These are phyloP conservation scores for Colletotrichum brevisporum DNA, from an alignment of 2,329 filamentous ascomycete genomes.

Conservation along the genomic window DNA sequence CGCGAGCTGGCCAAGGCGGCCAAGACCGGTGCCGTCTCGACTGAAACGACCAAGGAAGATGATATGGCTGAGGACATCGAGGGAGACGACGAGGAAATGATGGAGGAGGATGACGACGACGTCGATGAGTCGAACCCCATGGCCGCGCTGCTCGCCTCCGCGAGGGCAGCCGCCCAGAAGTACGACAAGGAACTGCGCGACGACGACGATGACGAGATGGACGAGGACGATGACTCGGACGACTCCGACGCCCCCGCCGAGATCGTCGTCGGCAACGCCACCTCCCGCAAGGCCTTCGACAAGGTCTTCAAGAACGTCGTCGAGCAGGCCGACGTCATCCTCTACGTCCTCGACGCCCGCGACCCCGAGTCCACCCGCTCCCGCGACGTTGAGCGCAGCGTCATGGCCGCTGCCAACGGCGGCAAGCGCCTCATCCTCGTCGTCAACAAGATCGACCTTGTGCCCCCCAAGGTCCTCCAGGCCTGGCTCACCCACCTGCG, in stretches of 20 bases:
- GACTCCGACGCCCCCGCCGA: slow-evolving; percentile 71
- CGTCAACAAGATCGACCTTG: slow-evolving; percentile 95
- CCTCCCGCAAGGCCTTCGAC: slow-evolving; percentile 90
- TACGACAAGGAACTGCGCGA: slow-evolving; percentile 78
- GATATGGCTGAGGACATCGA: slow-evolving; percentile 62
- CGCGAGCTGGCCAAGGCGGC: slow-evolving; percentile 80
- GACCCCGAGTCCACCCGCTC: slow-evolving; percentile 93
- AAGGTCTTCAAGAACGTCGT: slow-evolving; percentile 96
- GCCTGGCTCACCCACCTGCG: slow-evolving; percentile 88
- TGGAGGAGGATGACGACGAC: slow-evolving; percentile 68
- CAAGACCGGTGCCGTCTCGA: slow-evolving; percentile 62
- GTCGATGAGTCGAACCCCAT: slow-evolving; percentile 86
- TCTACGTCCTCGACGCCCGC: slow-evolving; percentile 93
- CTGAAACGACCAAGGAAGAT: slow-evolving; percentile 57
- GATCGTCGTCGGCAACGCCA: slow-evolving; percentile 66
- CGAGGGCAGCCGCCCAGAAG: slow-evolving; percentile 80
- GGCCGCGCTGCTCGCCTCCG: slow-evolving; percentile 90
- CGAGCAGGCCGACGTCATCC: slow-evolving; percentile 88
- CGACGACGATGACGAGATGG: slow-evolving; percentile 67
- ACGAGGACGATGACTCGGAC: slow-evolving; percentile 57
- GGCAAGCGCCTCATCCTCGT: slow-evolving; percentile 92
- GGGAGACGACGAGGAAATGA: slow-evolving; percentile 63
- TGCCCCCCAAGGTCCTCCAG: slow-evolving; percentile 85
- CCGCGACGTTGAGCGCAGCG: slow-evolving; percentile 88
- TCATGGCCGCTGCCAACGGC: slow-evolving; percentile 88